Conservation (phyloP, 208 protist species). For the Acanthamoeba culbertsoni region DNA sequence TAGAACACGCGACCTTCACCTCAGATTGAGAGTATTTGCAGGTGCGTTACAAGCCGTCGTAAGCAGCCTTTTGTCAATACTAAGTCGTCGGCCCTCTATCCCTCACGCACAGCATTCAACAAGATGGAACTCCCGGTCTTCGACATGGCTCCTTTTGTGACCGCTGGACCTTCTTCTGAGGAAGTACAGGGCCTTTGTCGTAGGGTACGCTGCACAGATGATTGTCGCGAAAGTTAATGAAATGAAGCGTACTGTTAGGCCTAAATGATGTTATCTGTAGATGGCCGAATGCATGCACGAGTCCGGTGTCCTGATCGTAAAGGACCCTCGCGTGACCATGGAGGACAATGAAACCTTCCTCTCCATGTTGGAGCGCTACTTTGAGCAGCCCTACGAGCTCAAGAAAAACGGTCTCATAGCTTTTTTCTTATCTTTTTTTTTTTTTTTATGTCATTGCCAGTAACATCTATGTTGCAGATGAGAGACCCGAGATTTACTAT, state of each 20-base stretch:
- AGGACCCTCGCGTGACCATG: slow-evolving; percentile 72
- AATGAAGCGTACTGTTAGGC: too few relatives aligned
- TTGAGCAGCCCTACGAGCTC: slow-evolving; percentile 73
- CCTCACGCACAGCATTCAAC: too few relatives aligned
- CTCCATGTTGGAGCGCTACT: slow-evolving; percentile 82
- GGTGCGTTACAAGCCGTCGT: too few relatives aligned
- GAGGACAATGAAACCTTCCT: slow-evolving; percentile 75
- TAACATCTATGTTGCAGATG: slow-evolving; percentile 56
- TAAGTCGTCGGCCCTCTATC: too few relatives aligned
- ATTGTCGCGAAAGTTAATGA: background rate
- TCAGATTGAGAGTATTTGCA: too few relatives aligned
- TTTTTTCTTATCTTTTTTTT: background rate
- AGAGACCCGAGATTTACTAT: slow-evolving; percentile 77
- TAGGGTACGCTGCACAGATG: background rate
- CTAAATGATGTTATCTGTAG: background rate
- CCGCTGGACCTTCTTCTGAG: background rate
- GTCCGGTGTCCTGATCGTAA: slow-evolving; percentile 74
- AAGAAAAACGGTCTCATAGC: slow-evolving; percentile 63
- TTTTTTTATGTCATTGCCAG: background rate
- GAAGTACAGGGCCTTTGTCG: background rate
- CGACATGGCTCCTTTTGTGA: background rate
- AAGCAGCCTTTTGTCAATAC: too few relatives aligned
- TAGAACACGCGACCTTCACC: too few relatives aligned
- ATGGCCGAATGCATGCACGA: slow-evolving; percentile 61
- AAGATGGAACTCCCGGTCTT: background rate